phyloP scores from a whole-genome alignment of 169 alveolate species.

The Eimeria praecox region DNA sequence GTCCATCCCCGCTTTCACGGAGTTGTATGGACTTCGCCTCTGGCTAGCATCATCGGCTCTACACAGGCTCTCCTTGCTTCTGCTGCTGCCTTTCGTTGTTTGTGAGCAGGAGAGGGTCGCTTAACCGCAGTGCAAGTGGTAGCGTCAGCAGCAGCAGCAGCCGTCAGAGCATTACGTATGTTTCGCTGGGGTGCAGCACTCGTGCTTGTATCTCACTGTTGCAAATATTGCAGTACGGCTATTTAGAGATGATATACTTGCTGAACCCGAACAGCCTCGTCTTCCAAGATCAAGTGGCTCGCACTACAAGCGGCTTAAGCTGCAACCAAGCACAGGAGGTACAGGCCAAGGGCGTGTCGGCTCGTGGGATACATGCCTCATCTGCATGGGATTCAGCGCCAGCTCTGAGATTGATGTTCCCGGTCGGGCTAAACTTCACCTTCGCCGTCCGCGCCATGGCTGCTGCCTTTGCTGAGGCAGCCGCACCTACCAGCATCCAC shows the following conservation, averaged over 20 bases:
- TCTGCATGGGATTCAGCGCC: constrained; percentile 70
- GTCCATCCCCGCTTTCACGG: too few species aligned
- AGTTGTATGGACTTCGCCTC: too few species aligned
- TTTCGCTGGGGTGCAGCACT: constrained; percentile 58
- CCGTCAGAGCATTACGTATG: constrained; percentile 35
- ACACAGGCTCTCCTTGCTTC: too few species aligned
- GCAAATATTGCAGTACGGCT: constrained; percentile 52
- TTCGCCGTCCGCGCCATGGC: constrained; percentile 63
- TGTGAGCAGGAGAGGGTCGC: constrained; percentile 21
- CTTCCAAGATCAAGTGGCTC: constrained; percentile 54
- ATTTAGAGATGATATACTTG: constrained; percentile 32
- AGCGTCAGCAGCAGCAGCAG: constrained; percentile 72
- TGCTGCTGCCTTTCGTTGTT: background rate
- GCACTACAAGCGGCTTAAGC: constrained; percentile 57
- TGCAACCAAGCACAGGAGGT: constrained; percentile 59
- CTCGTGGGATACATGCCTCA: constrained; percentile 42
- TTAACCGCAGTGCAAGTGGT: constrained; percentile 56
- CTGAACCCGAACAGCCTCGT: constrained; percentile 35
- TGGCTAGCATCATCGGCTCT: background rate
- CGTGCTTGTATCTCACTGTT: constrained; percentile 40
- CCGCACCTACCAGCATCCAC: constrained; percentile 36
- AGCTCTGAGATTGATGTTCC: constrained; percentile 37
- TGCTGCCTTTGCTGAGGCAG: constrained; percentile 60
- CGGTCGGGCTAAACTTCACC: constrained; percentile 42
- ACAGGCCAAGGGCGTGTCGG: background rate